These are phyloP conservation scores for Phyllosticta citrichinensis DNA, from an alignment of 2,329 filamentous ascomycete genomes.

Conservation along the genomic window DNA sequence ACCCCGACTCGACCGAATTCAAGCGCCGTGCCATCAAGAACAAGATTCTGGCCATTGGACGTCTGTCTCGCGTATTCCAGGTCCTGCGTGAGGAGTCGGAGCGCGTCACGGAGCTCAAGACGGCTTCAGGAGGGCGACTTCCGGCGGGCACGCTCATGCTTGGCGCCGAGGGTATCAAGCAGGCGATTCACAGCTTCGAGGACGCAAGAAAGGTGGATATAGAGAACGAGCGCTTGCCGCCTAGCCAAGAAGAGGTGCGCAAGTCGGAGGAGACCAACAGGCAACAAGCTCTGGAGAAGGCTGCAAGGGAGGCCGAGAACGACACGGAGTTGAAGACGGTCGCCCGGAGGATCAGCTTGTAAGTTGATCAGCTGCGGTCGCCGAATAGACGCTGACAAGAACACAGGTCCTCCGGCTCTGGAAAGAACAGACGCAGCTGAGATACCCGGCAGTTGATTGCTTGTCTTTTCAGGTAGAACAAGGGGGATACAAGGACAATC, in stretches of 20 bases:
- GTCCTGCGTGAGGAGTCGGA: conserved; percentile 96
- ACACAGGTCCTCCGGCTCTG: conserved; percentile 32
- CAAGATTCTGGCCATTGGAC: conserved; percentile 96
- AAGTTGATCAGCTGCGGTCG: conserved; percentile 34
- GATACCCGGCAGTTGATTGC: conserved; percentile 10
- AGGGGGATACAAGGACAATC: conserved; percentile 4
- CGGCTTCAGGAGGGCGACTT: conserved; percentile 80
- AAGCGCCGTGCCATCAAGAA: conserved; percentile 98
- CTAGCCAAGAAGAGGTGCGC: conserved; percentile 82
- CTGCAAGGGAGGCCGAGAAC: conserved; percentile 80
- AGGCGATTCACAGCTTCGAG: conserved; percentile 93
- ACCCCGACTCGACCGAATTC: conserved; percentile 82
- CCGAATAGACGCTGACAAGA: neutral
- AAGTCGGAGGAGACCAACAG: conserved; percentile 73
- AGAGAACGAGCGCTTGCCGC: conserved; percentile 90
- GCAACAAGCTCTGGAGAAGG: conserved; percentile 74
- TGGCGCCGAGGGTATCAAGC: conserved; percentile 95
- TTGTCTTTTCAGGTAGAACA: conserved; percentile 1
- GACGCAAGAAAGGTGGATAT: conserved; percentile 94
- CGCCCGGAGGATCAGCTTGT: conserved; percentile 93
- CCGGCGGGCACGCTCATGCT: conserved; percentile 96
- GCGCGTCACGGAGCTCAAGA: conserved; percentile 94
- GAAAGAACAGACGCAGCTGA: conserved; percentile 22
- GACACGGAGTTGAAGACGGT: conserved; percentile 79
- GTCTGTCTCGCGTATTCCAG: conserved; percentile 95